Base-by-base conservation (phyloP, 306 rosid species). In the Prunus padus region DNA sequence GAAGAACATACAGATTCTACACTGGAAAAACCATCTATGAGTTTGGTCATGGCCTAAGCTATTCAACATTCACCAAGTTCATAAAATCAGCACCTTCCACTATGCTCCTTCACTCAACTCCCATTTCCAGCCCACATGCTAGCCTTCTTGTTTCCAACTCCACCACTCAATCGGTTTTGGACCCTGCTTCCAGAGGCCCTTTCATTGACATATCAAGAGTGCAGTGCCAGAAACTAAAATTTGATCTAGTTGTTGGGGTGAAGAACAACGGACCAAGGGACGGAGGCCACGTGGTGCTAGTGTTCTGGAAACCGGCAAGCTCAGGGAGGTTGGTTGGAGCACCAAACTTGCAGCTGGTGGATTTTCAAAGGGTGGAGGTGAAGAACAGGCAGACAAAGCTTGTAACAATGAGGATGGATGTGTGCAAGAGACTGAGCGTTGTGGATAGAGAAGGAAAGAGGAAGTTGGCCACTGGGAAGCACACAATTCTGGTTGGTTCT, bases 1-100 rank as follows among this genome's bases (percentile, higher is more conserved):
- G 94, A 55, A 91, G 95, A 83, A 89, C 97, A 51, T 91, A 86
- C 56, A 78, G 91, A 73, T 89, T 91, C 80, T 91, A 89, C 84
- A 87, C 70, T 55, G 92, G 89, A 42, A 65, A 57, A 44, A 0
- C 88, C 31, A 63, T 91, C 52, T 91, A 89, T 75, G 83, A 72
- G 55, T 91, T 91, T 76, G 92, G 93, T 25, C 90, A 91, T 47
- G 93, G 93, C 5, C 76, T 89, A 71, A 86, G 92, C 86, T 91
- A 89, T 75, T 86, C 94, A 47, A 76, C 66, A 25, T 91, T 89
- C 81, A 81, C 86, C 57, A 77, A 68, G 69, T 82, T 70, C 67
- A 31, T 91, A 26, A 69, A 71, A 51, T 80, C 80, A 16, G 88
- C 88, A 25, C 89, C 94, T 63, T 74, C 89, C 72, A 83, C 84